Evolutionary conservation across 441 rosid genomes (phyloP), one percentile per base, ranked within the genome.

Genomic region (Euphorbia corollata): DNA sequence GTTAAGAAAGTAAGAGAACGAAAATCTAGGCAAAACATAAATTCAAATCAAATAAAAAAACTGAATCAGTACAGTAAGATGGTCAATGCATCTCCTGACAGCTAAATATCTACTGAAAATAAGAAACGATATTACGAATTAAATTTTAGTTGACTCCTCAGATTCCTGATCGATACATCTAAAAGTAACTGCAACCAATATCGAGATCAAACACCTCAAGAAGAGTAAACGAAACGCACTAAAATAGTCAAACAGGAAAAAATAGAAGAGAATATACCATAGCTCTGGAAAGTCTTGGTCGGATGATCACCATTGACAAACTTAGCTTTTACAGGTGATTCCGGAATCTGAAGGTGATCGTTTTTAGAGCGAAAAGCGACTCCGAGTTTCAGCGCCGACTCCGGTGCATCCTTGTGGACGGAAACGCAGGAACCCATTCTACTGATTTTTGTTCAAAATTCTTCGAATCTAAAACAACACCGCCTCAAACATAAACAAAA

Each of bases 381-480:
- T 39, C 77, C 69, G 41, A 77, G 63, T 61, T 80, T 83, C 78
- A 80, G 75, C 70, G 79, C 72, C 0, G 83, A 74, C 36, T 68
- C 78, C 9, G 78, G 54, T 59, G 85, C 70, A 59, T 75, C 78
- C 65, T 76, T 76, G 64, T 77, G 80, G 66, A 80, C 75, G 5
- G 96, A 85, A 2, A 73, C 82, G 66, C 89, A 85, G 10, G 87
- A 83, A 75, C 92, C 92, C 96, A 87, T 89, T 56, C 70, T 65
- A 36, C n/a, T 36, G 6, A 19, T 22, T 24, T 4, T 5, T 45
- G 32, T 30, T 27, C 32, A 27, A 27, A 27, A 27, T 27, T 32
- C 20, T 22, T 5, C 19, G 15, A 38, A 8, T 30, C 67, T n/a
- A 39, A 55, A 45, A 32, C 71, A 41, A 3, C 48, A 50, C 39